Percentiles rank a stretch among this genome's conserved stretches.
phyloP scores from a whole-genome alignment of 1,284 basidiomycete genomes.

The Trichosporon asahii region DNA sequence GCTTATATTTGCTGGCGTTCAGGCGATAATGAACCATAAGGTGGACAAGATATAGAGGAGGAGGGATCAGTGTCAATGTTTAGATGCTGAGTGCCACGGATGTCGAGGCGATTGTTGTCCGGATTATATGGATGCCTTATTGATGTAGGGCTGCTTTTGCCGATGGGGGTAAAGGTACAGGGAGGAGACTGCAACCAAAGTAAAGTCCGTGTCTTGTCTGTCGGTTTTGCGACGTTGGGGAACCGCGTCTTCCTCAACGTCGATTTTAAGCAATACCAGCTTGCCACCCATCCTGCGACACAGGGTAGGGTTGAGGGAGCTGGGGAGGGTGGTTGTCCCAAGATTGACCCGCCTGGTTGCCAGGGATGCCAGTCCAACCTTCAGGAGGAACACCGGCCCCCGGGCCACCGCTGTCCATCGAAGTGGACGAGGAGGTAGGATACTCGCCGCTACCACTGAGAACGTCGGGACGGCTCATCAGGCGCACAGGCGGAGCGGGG shows the following conservation, averaged over 20 bases:
- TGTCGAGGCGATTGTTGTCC: not conserved
- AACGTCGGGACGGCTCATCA: conserved; percentile 19
- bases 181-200: not conserved
- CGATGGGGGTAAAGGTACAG: not conserved
- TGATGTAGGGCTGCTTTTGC: not conserved
- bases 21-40: not conserved
- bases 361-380: conserved; percentile 13
- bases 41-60: not conserved
- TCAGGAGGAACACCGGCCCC: conserved; percentile 16
- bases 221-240: not conserved
- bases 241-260: no score
- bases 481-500: conserved; percentile 11
- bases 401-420: conserved; percentile 20
- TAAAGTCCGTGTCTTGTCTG: conserved; percentile 9
- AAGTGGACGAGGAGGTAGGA: conserved; percentile 22
- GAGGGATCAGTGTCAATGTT: conserved; percentile 2
- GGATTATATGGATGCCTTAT: conserved; percentile 1
- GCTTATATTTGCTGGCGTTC: not conserved
- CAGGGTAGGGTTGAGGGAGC: conserved; percentile 20
- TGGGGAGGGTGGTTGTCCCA: conserved; percentile 24
- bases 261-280: conserved; percentile 18
- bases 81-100: not conserved
- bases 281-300: conserved; percentile 26
- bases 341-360: conserved; percentile 1
- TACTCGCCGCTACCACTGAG: conserved; percentile 13